Conservation (phyloP, 345 rosid genomes). For the Brassica cretica region DNA sequence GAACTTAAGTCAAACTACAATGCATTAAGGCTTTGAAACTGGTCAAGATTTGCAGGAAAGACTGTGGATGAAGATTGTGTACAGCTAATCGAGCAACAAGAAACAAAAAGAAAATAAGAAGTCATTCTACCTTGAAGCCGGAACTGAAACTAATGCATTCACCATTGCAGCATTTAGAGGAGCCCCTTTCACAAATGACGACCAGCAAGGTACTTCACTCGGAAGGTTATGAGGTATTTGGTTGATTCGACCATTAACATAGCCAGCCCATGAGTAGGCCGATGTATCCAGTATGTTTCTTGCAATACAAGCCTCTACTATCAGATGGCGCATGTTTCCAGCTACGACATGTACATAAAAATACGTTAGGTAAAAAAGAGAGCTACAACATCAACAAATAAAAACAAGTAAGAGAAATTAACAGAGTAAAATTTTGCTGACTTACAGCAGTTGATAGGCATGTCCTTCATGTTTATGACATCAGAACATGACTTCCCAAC, state of each 20-base stretch:
- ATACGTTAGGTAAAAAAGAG: slow-evolving; percentile 19
- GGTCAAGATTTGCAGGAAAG: slow-evolving; percentile 13
- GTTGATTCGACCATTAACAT: slow-evolving; percentile 67
- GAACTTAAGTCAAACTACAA: slow-evolving; percentile 32
- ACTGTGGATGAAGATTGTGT: slow-evolving; percentile 18
- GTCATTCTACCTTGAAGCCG: slow-evolving; percentile 81
- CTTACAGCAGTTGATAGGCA: slow-evolving; percentile 82
- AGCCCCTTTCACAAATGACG: slow-evolving; percentile 80
- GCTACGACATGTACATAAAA: slow-evolving; percentile 50
- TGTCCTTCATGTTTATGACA: slow-evolving; percentile 72
- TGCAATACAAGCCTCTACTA: slow-evolving; percentile 93
- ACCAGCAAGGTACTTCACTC: slow-evolving; percentile 76
- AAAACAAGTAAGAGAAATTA: not conserved
- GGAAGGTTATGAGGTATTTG: slow-evolving; percentile 66
- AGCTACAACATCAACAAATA: not conserved
- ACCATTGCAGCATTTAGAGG: slow-evolving; percentile 63
- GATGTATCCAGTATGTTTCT: slow-evolving; percentile 87
- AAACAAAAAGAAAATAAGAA: slow-evolving; percentile 10
- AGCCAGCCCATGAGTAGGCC: slow-evolving; percentile 93
- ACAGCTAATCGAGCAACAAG: slow-evolving; percentile 3
- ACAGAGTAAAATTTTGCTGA: slow-evolving; percentile 14
- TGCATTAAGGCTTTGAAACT: slow-evolving; percentile 9
- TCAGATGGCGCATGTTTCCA: slow-evolving; percentile 97
- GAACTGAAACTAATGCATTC: slow-evolving; percentile 75
- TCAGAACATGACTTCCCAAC: slow-evolving; percentile 65